Evolutionary conservation across 768 basidiomycete genomes (phyloP), one percentile per base, ranked within the genome.

Genomic region (Ramaria rubella): DNA sequence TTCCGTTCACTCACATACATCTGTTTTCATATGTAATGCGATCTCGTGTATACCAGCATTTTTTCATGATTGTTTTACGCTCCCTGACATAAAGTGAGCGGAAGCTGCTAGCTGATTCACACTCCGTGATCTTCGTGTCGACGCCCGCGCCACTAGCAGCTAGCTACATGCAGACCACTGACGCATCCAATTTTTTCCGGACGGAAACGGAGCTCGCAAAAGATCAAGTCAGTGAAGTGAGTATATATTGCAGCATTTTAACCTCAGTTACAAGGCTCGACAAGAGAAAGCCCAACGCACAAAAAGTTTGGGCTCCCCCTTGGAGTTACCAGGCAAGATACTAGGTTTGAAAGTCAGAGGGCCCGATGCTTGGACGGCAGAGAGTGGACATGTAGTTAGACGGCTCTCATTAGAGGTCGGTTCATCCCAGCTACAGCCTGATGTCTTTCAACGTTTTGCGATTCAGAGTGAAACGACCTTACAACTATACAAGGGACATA

Each of bases 361-460:
- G 4, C 77, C 81, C 36, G 69, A 80, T 21, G 91, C 82, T 0
- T 98, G 90, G 90, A 84, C 91, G 44, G 94, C 89, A 23, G 94
- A 94, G 67, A 94, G 87, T 64, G 86, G 90, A 0, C 81, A 83
- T 55, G 77, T 85, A 5, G 78, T 84, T 15, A 79, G 86, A 59
- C 85, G 85, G 64, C 66, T 94, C 38, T 82, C 91, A 64, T 70
- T 97, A 17, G 79, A 90, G 77, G 95, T 92, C 17, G 68, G 57
- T 29, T 11, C 5, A 26, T 56, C 38, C n/a, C 29, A 23, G 40
- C 38, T 21, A 49, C 26, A 55, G 48, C 46, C 52, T 23, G 26
- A 19, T 40, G 17, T 2, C 27, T 42, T 7, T n/a, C 56, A 51
- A 52, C 30, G 60, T 53, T 49, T 64, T 52, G 44, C 49, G 30